Evolutionary conservation across 306 rosid species (phyloP).

Genomic region (Bauhinia variegata): DNA sequence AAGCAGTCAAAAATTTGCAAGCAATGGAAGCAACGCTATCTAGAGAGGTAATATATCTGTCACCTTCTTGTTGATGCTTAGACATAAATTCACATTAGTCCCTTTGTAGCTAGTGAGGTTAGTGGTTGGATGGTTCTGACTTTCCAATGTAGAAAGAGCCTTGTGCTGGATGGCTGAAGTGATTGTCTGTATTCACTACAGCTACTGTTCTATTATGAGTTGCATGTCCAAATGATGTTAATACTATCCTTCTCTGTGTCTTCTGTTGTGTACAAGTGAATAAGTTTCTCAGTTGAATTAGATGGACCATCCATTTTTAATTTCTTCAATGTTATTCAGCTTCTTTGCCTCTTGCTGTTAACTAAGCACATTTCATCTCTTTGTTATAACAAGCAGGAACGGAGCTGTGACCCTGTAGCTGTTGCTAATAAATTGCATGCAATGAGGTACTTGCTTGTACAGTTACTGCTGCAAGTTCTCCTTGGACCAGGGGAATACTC

Average conservation of each 20-base stretch:
- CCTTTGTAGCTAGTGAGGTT: neutral
- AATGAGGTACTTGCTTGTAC: conserved; percentile 85
- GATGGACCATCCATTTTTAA: neutral
- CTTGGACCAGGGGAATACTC: conserved; percentile 78
- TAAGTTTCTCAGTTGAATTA: neutral
- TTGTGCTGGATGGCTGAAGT: neutral
- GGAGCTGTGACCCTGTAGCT: conserved; percentile 49
- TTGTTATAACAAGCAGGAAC: conserved; percentile 64
- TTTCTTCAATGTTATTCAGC: conserved; percentile 12
- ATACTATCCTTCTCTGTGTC: too few species aligned
- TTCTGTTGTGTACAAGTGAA: neutral
- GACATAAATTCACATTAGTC: neutral
- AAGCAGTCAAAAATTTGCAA: conserved; percentile 67
- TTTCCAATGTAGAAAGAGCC: neutral
- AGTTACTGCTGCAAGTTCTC: conserved; percentile 85
- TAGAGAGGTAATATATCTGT: conserved; percentile 59
- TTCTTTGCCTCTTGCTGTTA: conserved; percentile 4
- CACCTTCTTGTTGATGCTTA: neutral
- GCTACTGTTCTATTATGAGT: too few species aligned
- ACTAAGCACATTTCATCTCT: neutral
- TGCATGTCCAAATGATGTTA: too few species aligned
- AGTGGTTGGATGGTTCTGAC: neutral
- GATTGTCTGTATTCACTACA: too few species aligned
- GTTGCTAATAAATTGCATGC: conserved; percentile 71
- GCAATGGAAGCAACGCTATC: conserved; percentile 63